Base-by-base conservation (phyloP, 73 alveolate species). In the Paraurostyla sp. region DNA sequence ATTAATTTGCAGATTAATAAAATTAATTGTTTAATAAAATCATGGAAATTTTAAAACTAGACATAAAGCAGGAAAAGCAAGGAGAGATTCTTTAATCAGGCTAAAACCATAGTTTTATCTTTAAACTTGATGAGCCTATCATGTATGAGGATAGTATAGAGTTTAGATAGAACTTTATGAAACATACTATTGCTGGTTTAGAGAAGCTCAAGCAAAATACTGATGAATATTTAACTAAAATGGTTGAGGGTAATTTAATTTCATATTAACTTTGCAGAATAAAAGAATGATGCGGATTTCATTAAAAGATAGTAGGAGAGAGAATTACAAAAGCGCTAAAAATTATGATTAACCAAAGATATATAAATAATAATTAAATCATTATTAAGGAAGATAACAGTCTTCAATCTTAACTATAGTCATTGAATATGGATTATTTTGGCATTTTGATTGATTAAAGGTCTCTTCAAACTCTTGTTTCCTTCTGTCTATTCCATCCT, bases 321-420 rank as follows among this genome's bases (percentile, higher is more conserved):
- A 38, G 82, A 65, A 16, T 40, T 65, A 40, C 41, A 65, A 65
- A 65, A 65, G 25, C 82, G 82, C 25, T 65, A 65, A 38, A 65
- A 65, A 38, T 40, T 13, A 7, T 6, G 32, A 11, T 60, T 45
- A 60, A n/a, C 69, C 4, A 52, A 6, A 23, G 27, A n/a, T n/a
- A n/a, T n/a, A n/a, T n/a, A n/a, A n/a, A n/a, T n/a, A n/a, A n/a
- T n/a, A n/a, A n/a, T n/a, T n/a, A n/a, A n/a, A n/a, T 65, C 82
- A 65, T 40, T 65, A 65, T 40, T 65, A 65, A 38, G 82, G 82
- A 3, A 65, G 13, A 65, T 65, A 65, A 23, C 82, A 65, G 36
- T 65, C 82, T 38, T 65, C 82, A 4, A 65, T 36, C 36, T 65
- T 65, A 11, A 65, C 25, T 18, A 58, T 36, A 38, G 42, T 65